Conservation (phyloP, 2,329 filamentous ascomycete genomes). For the Orbilia oligospora region DNA sequence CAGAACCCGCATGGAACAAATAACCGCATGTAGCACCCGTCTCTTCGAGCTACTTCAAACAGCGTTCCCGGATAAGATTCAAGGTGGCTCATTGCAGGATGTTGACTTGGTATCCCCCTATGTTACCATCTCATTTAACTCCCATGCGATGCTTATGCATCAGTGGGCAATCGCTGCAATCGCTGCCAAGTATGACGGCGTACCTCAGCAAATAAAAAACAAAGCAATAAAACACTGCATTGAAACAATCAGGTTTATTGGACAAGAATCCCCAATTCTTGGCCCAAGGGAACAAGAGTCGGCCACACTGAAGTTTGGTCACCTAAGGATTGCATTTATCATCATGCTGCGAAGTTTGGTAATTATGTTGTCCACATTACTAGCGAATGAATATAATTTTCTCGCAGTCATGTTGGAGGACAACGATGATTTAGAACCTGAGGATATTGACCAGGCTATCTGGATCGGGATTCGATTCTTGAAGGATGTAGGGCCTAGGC, state of each 20-base stretch:
- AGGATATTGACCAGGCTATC: conserved; percentile 17
- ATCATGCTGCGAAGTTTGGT: conserved; percentile 40
- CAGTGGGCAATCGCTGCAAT: conserved; percentile 51
- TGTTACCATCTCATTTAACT: conserved; percentile 26
- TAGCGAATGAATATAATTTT: neutral
- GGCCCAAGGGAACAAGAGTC: neutral
- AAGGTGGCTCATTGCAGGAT: neutral
- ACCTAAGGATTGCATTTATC: conserved; percentile 34
- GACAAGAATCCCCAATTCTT: neutral
- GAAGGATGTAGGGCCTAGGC: conserved; percentile 1
- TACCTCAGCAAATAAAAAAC: conserved; percentile 9
- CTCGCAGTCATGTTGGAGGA: neutral
- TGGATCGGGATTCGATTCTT: conserved; percentile 12
- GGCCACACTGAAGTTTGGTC: neutral
- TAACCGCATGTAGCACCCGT: neutral
- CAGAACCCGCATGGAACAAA: neutral
- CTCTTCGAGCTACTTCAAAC: neutral
- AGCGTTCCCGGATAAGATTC: neutral
- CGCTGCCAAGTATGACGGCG: neutral
- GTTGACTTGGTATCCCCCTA: conserved; percentile 15
- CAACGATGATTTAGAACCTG: too few relatives aligned
- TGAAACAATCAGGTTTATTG: conserved; percentile 16
- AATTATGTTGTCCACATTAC: conserved; percentile 22
- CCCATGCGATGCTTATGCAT: conserved; percentile 43
- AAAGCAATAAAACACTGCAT: conserved; percentile 30